phyloP scores from a whole-genome alignment of 305 asterid genomes.

The Solanum hybrid region DNA sequence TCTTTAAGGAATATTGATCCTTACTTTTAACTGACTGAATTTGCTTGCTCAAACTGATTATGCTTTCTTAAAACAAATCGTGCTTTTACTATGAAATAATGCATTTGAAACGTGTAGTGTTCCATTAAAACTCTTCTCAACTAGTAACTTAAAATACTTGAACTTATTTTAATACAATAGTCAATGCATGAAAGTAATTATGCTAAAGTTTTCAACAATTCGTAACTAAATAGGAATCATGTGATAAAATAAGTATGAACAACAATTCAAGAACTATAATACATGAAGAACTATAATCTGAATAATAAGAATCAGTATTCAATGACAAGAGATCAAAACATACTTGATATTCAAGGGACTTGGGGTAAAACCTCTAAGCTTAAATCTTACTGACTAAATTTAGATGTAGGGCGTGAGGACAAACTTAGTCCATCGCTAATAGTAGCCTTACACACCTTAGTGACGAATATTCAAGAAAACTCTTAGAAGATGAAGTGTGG shows the following conservation, averaged over 20 bases:
- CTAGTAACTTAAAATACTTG: not conserved
- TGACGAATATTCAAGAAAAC: not conserved
- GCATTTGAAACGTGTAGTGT: not conserved
- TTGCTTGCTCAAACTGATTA: not conserved
- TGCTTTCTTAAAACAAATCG: not conserved
- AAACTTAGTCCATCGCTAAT: not conserved
- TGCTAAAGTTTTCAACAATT: not conserved
- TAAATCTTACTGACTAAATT: not conserved
- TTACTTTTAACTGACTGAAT: too few species aligned
- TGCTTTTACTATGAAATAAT: not conserved
- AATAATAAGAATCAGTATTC: not conserved
- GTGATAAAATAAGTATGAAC: not conserved
- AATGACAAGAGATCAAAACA: not conserved
- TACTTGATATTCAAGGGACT: not conserved
- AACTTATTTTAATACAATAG: not conserved
- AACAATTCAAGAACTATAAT: not conserved
- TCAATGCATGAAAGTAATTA: not conserved
- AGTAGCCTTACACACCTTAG: not conserved
- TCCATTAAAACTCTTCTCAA: not conserved
- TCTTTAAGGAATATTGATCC: too few species aligned
- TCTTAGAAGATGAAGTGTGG: not conserved
- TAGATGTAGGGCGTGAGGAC: not conserved
- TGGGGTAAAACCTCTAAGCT: not conserved
- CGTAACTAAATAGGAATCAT: not conserved
- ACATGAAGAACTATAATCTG: not conserved